These are phyloP conservation scores for Pelargonium cotyledonis DNA, from an alignment of 441 rosid species.

Conservation along the genomic window DNA sequence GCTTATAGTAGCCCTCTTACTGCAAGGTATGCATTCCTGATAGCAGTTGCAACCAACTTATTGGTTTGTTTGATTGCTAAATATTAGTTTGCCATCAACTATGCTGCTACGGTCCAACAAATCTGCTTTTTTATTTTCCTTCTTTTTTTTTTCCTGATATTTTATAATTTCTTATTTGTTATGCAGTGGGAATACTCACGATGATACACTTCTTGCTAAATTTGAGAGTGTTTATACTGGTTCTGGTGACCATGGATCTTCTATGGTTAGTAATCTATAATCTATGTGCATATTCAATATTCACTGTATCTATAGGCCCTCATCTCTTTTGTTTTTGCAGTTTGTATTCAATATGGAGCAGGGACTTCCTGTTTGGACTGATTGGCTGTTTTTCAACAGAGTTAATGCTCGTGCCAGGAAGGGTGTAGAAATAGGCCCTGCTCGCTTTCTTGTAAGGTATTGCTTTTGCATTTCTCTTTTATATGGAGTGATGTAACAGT, in stretches of 20 bases:
- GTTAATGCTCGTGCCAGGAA: slow-evolving; percentile 79
- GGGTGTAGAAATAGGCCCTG: slow-evolving; percentile 72
- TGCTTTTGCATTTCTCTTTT: not conserved
- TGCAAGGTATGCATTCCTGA: slow-evolving; percentile 51
- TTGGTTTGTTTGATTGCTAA: not conserved
- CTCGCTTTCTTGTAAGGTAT: slow-evolving; percentile 66
- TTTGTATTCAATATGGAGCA: slow-evolving; percentile 79
- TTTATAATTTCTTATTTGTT: slow-evolving; percentile 19
- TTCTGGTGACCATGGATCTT: slow-evolving; percentile 78
- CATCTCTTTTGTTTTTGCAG: slow-evolving; percentile 38
- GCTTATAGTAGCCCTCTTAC: slow-evolving; percentile 77
- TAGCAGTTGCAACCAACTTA: not conserved
- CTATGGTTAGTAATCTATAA: slow-evolving; percentile 56
- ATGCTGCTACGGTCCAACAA: slow-evolving; percentile 6
- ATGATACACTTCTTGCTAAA: slow-evolving; percentile 68
- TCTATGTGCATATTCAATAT: slow-evolving; percentile 9
- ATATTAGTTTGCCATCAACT: no score
- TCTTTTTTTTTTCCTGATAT: slow-evolving; percentile 6
- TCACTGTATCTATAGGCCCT: slow-evolving; percentile 14
- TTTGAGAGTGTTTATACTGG: slow-evolving; percentile 82
- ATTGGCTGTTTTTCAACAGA: slow-evolving; percentile 81
- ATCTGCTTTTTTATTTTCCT: slow-evolving; percentile 6
- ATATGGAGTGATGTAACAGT: not conserved
- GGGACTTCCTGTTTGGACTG: slow-evolving; percentile 78
- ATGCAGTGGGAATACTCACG: slow-evolving; percentile 73